phyloP scores from a whole-genome alignment of 2,329 filamentous ascomycete species.

The Aspergillus fijiensis region DNA sequence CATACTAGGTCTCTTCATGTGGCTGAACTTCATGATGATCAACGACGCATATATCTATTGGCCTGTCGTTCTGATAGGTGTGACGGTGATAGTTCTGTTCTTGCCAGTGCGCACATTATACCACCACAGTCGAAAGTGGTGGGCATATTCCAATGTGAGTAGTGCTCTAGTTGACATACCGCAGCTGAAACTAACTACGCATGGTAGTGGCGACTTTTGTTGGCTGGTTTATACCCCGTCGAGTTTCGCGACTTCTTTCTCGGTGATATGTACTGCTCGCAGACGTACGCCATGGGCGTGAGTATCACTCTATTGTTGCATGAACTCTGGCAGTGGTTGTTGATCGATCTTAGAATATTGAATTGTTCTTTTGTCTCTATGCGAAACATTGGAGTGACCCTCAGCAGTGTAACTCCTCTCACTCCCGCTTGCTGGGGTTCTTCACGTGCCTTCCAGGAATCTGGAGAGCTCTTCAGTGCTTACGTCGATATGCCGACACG shows the following conservation, averaged over 20 bases:
- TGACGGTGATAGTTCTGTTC: constrained; percentile 69
- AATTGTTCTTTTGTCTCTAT: constrained; percentile 93
- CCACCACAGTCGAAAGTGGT: constrained; percentile 77
- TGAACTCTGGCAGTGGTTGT: background rate
- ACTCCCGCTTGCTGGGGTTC: constrained; percentile 83
- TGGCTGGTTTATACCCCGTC: constrained; percentile 85
- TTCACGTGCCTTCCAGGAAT: constrained; percentile 79
- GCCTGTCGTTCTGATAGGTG: constrained; percentile 72
- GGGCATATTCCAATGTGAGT: constrained; percentile 81
- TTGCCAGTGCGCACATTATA: constrained; percentile 74
- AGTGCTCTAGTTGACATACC: background rate
- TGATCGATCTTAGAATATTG: constrained; percentile 65
- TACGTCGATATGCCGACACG: constrained; percentile 86
- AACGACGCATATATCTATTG: constrained; percentile 78
- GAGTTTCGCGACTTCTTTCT: constrained; percentile 98
- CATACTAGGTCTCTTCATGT: constrained; percentile 73
- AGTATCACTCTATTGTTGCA: constrained; percentile 33
- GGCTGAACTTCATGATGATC: constrained; percentile 80
- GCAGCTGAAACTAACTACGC: constrained; percentile 16
- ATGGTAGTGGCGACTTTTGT: constrained; percentile 72
- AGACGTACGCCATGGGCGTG: constrained; percentile 86
- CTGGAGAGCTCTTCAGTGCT: constrained; percentile 86
- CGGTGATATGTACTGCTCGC: constrained; percentile 94
- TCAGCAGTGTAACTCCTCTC: constrained; percentile 75
- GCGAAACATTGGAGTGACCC: constrained; percentile 73